Base-by-base conservation (phyloP, 495 filamentous ascomycete genomes). In the Chaetomidium leptoderma region DNA sequence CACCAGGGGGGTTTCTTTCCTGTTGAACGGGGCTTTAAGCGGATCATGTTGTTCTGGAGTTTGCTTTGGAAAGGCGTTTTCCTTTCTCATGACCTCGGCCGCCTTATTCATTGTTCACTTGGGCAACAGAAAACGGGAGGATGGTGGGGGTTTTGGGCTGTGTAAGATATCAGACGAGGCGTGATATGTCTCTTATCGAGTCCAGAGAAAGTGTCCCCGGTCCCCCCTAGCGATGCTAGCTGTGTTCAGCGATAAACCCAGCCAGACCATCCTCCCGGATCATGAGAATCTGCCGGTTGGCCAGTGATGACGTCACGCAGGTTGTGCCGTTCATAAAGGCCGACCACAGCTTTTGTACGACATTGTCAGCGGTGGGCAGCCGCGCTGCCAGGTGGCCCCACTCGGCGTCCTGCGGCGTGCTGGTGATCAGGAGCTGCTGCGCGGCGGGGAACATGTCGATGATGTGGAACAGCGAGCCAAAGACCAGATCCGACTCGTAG, bases 261-360 rank as follows among this genome's bases (percentile, higher is more conserved):
- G 64, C 59, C 23, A 76, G 46, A 3, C 73, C 67, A 4, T 56
- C 57, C 58, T 75, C 72, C 0, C 59, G 35, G 7, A 77, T 63
- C 61, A 77, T 57, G 9, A 73, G 40, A 21, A 77, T 73, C 63
- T 67, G 54, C 55, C 66, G 59, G 32, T 68, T 64, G 13, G 64
- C 69, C 65, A 76, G 26, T 43, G 65, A 57, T 29, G 66, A 65
- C 24, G 55, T 64, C 26, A 62, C 65, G 24, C 67, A 66, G 11
- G 70, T 66, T 13, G 63, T 61, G 11, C 72, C 73, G 8, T 61
- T 58, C 30, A 72, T 64, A 65, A 73, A 74, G 19, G 68, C 71
- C 24, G 61, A 46, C 74, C 74, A 77, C 16, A 75, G 66, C 63
- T 64, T 72, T 60, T 77, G 73, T 19, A 77, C 56, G 8, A 70